These are phyloP conservation scores for Boletus rubroflammeus DNA, from an alignment of 768 basidiomycete species.

Conservation along the genomic window DNA sequence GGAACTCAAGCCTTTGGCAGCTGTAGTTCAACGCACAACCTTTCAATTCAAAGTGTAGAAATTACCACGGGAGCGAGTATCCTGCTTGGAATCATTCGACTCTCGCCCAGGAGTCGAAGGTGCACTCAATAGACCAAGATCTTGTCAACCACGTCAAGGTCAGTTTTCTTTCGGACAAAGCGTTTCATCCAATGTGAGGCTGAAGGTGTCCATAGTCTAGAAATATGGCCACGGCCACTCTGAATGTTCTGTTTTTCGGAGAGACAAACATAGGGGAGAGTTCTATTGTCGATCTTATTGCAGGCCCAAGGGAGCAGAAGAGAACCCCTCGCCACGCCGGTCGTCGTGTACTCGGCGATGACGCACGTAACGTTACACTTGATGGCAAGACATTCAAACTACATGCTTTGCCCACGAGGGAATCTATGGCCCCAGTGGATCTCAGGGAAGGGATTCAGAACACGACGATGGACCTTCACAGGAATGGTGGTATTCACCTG, in stretches of 20 bases:
- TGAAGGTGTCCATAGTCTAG: conserved; percentile 12
- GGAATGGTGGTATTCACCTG: conserved; percentile 15
- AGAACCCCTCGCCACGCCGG: neutral
- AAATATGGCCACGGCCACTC: neutral
- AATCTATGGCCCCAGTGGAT: neutral
- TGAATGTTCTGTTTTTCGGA: conserved; percentile 21
- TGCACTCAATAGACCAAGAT: conserved; percentile 7
- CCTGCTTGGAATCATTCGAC: neutral
- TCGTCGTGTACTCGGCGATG: neutral
- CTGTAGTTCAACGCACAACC: neutral
- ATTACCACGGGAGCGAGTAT: neutral
- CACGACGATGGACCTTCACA: conserved; percentile 9
- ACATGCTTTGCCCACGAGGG: conserved; percentile 2
- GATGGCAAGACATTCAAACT: conserved; percentile 17
- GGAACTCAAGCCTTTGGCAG: neutral
- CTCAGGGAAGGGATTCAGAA: conserved; percentile 4
- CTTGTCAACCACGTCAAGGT: conserved; percentile 4
- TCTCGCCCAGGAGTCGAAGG: conserved; percentile 14
- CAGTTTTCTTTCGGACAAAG: neutral
- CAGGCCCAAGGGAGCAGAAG: conserved; percentile 3
- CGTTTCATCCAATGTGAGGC: neutral
- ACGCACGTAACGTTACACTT: conserved; percentile 10
- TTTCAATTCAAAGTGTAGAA: neutral
- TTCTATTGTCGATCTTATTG: conserved; percentile 21
- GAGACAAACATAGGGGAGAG: conserved; percentile 17